phyloP scores from a whole-genome alignment of 208 protist genomes.

The Trypanosoma melophagium region DNA sequence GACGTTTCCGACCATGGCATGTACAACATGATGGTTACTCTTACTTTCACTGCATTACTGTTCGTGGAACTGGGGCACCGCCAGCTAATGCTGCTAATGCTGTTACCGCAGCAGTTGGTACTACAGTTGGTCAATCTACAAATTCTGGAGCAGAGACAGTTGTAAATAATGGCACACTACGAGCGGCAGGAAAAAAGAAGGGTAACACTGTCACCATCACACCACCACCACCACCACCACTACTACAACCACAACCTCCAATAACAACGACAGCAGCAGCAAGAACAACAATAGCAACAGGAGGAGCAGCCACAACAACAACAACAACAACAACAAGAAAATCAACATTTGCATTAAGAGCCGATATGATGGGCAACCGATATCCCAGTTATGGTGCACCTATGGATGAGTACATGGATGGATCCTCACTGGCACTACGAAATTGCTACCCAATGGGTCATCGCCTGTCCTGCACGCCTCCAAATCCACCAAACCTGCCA shows the following conservation, averaged over 20 bases:
- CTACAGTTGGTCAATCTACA: not conserved
- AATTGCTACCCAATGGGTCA: slow-evolving; percentile 2
- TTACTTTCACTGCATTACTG: slow-evolving; percentile 56
- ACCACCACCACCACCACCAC: not conserved
- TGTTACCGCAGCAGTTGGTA: not conserved
- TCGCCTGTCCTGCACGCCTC: slow-evolving; percentile 1
- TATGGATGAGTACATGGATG: slow-evolving; percentile 2
- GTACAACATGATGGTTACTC: slow-evolving; percentile 49
- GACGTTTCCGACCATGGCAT: slow-evolving; percentile 47
- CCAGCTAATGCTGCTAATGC: not conserved
- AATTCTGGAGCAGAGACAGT: not conserved
- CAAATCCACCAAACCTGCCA: not conserved
- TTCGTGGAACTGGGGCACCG: slow-evolving; percentile 11
- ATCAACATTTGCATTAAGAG: not conserved
- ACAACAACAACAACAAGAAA: slow-evolving; percentile 6
- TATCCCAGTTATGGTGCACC: not conserved
- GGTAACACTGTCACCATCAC: not conserved
- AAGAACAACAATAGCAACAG: not conserved
- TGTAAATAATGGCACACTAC: not conserved
- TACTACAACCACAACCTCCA: too few relatives aligned
- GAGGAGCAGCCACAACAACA: not conserved
- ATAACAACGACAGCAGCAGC: too few relatives aligned
- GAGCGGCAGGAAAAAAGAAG: not conserved
- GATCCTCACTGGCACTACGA: not conserved
- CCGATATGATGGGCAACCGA: not conserved